Evolutionary conservation across 1,284 basidiomycete species (phyloP), one percentile per base, ranked within the genome.

Genomic region (Ceratobasidium sp.): DNA sequence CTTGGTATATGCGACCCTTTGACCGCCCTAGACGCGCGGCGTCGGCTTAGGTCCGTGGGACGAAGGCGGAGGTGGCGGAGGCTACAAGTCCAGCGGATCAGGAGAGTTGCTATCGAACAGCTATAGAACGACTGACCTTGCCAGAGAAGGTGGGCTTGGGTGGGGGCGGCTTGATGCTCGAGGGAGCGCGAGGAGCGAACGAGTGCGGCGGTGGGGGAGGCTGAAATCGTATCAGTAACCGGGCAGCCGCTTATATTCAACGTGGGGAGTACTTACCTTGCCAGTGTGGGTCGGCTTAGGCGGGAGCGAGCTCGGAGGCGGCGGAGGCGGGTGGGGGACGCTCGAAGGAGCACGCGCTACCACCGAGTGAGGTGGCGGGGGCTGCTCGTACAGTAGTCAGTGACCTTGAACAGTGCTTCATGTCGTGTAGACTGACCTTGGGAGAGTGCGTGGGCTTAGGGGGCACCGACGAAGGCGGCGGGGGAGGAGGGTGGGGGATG

Each of bases 331-430:
- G 51, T 23, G 53, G 17, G 33, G 51, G 28, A 68, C 17, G 56
- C 69, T 73, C 28, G 69, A 60, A 20, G 56, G 53, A 28, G 69
- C 69, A 39, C 69, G 69, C 2, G 17, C 56, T 35, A 42, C 69
- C n/a, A 73, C 35, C 56, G 69, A 73, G 56, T 73, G 69, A n/a
- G 69, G 56, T 37, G 69, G 56, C 7, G 56, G 68, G 54, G 42
- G 68, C 37, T 45, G 42, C 35, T 20, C n/a, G n/a, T 42, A 15
- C 10, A 10, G 11, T 20, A 28, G 39, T 31, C 8, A 45, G 23
- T 13, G 39, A 2, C 20, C 45, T 10, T 47, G 3, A 11, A 28
- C 11, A 28, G 3, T 6, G 39, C 39, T 42, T 42, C n/a, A n/a
- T n/a, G n/a, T n/a, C n/a, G 39, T 42, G 7, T 42, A 13, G 6